A percentile compares a stretch with the other conserved stretches of the same genome.
These are phyloP conservation scores for Pyracantha coccinea DNA, from an alignment of 331 rosid genomes.

Conservation along the genomic window DNA sequence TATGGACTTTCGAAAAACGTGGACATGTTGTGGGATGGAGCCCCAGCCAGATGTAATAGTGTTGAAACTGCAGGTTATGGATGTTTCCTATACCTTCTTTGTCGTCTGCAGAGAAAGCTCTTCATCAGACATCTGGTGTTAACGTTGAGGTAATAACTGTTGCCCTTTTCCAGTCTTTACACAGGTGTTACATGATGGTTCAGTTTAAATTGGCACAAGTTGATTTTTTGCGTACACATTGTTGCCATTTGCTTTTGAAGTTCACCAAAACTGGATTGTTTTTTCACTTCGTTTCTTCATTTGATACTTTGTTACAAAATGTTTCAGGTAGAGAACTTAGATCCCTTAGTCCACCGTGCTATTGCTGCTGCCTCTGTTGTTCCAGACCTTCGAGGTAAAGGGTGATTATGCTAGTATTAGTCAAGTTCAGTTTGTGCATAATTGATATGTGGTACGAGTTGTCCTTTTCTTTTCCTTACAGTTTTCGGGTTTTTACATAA, in stretches of 20 bases:
- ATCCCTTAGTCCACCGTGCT: conserved; percentile 74
- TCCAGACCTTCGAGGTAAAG: conserved; percentile 80
- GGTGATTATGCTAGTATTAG: background rate
- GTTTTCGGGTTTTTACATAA: background rate
- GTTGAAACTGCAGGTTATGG: conserved; percentile 70
- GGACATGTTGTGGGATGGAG: background rate
- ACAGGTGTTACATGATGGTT: conserved; percentile 2
- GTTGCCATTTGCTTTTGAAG: background rate
- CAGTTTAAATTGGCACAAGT: background rate
- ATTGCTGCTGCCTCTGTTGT: conserved; percentile 47
- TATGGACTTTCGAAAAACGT: background rate
- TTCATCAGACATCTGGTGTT: conserved; percentile 37
- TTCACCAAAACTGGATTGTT: background rate
- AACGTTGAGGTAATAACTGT: conserved; percentile 56
- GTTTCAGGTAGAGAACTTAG: conserved; percentile 65
- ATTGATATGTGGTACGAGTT: background rate
- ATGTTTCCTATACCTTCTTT: conserved; percentile 63
- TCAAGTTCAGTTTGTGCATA: background rate
- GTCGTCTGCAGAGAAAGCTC: conserved; percentile 54
- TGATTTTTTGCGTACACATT: background rate
- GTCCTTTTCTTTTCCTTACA: background rate
- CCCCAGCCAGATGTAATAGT: conserved; percentile 10
- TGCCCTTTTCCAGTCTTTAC: conserved; percentile 4
- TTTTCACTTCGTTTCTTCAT: background rate
- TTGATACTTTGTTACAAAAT: conserved; percentile 17